phyloP scores from a whole-genome alignment of 2,329 filamentous ascomycete species.

The Colletotrichum lindemuthianum region DNA sequence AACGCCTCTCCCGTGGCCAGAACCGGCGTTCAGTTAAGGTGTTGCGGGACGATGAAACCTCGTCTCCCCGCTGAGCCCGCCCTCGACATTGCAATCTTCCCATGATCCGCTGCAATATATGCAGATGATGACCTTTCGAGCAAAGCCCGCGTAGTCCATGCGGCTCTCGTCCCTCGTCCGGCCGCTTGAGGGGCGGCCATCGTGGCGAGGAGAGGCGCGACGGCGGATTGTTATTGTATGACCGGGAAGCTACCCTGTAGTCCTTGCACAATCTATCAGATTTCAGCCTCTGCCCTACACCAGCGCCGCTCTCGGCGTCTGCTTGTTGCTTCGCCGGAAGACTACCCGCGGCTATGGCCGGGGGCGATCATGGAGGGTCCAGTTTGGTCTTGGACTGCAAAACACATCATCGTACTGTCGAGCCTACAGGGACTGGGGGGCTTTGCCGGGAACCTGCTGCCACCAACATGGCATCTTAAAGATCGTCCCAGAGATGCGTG shows the following conservation, averaged over 20 bases:
- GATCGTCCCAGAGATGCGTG: slow-evolving; percentile 6
- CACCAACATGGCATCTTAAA: not conserved
- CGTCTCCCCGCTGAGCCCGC: not conserved
- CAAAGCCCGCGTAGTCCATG: slow-evolving; percentile 4
- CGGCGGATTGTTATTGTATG: not conserved
- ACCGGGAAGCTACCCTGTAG: not conserved
- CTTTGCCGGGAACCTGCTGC: not conserved
- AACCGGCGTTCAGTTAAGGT: slow-evolving; percentile 5
- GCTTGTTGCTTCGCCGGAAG: not conserved
- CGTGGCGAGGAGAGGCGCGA: not conserved
- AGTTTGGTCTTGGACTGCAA: not conserved
- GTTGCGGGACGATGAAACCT: slow-evolving; percentile 27
- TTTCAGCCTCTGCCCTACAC: slow-evolving; percentile 16
- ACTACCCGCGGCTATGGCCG: not conserved
- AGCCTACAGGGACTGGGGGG: slow-evolving; percentile 3
- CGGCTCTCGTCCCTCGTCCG: slow-evolving; percentile 6
- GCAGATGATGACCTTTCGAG: slow-evolving; percentile 7
- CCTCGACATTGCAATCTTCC: not conserved
- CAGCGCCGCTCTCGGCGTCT: not conserved
- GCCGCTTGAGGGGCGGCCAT: not conserved
- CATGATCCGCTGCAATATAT: slow-evolving; percentile 16
- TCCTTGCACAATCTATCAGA: slow-evolving; percentile 17
- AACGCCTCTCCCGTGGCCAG: not conserved
- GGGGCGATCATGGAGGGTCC: slow-evolving; percentile 3
- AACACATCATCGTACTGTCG: slow-evolving; percentile 1